Conservation (phyloP, 352 stramenopile genomes). For the Pythium insidiosum region DNA sequence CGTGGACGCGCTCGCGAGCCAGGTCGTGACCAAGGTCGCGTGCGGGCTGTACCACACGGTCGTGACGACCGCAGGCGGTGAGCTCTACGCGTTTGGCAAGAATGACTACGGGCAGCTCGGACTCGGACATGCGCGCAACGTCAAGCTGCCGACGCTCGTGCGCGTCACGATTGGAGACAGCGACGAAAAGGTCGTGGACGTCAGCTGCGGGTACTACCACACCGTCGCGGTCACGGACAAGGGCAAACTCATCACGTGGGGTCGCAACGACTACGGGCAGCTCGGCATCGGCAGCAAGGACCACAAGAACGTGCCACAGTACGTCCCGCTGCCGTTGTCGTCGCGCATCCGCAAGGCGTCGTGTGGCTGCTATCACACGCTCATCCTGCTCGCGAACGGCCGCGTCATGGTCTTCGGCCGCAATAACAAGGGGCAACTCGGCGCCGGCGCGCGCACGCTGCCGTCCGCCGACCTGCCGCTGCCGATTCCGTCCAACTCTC, state of each 20-base stretch:
- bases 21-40: conserved; percentile 59
- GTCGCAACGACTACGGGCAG: conserved; percentile 82
- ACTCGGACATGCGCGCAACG: conserved; percentile 67
- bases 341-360: conserved; percentile 71
- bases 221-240: conserved; percentile 72
- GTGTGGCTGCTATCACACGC: conserved; percentile 79
- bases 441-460: conserved; percentile 61
- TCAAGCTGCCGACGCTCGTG: conserved; percentile 62
- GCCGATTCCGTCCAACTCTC: conserved; percentile 61
- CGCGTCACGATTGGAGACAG: conserved; percentile 55
- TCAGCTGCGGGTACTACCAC: conserved; percentile 85
- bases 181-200: conserved; percentile 69
- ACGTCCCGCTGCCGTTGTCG: conserved; percentile 68
- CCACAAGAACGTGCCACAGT: conserved; percentile 76
- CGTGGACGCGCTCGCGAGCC: conserved; percentile 57
- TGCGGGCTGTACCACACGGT: conserved; percentile 83
- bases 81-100: conserved; percentile 81
- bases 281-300: conserved; percentile 85
- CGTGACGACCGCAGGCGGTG: conserved; percentile 44
- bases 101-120: conserved; percentile 85
- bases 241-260: conserved; percentile 81
- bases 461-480: conserved; percentile 76
- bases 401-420: conserved; percentile 83
- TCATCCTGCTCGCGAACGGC: conserved; percentile 70
- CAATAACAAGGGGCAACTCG: conserved; percentile 85